Base-by-base conservation (phyloP, 768 basidiomycete genomes). In the Podaxis pistillaris region DNA sequence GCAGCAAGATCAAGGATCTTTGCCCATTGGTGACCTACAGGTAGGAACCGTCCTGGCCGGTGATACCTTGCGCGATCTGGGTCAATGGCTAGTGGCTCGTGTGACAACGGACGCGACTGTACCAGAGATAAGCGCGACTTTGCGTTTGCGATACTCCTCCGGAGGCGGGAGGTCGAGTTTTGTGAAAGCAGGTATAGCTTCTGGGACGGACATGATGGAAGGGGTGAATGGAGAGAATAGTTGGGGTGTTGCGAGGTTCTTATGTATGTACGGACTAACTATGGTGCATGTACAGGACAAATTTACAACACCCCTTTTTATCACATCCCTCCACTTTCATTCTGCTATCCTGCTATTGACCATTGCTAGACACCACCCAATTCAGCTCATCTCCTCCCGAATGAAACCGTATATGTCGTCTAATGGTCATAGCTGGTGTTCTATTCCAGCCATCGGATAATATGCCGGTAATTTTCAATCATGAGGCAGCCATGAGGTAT, bases 11-110 rank as follows among this genome's bases (percentile, higher is more conserved):
- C 28, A 33, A 17, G 41, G 37, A 36, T 6, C 33, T 22, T 12
- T 44, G 17, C 17, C 5, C 17, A 24, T 6, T 17, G 57, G 46
- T 12, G 26, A 66, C 92, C 73, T 76, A 94, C 87, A 98, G 79
- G 74, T 98, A 98, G 2, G 95, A 96, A 28, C 95, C 95, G 74
- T 98, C 95, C 75, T 97, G 95, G 40, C 95, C 95, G 64, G 95
- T 96, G 75, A 97, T 92, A 73, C 95, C 94, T 96, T 56, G 60
- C 49, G 50, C 36, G 22, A 56, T 26, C 57, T 50, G 63, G 9
- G 62, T 58, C 22, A 63, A 41, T 19, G 12, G 36, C 53, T 17
- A 40, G 28, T 46, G 33, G 47, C 47, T 37, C 36, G 24, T n/a
- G 30, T 54, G 37, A 37, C 37, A 56, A 36, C 6, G 22, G 9